Evolutionary conservation across 306 rosid genomes (phyloP).

Genomic region (Alnus glutinosa): DNA sequence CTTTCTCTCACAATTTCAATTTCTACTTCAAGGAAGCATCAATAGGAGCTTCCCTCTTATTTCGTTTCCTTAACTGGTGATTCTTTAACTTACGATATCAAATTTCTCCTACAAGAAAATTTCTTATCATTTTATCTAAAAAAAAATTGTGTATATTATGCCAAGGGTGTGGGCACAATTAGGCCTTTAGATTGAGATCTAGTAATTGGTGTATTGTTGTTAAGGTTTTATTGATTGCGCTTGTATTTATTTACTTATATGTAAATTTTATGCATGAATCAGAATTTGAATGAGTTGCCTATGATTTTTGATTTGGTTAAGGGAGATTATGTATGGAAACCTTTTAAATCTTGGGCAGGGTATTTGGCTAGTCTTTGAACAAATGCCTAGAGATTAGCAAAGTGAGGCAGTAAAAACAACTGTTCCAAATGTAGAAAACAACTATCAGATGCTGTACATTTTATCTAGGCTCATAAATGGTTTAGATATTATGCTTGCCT

Average conservation of each 20-base stretch:
- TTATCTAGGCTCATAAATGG: background rate
- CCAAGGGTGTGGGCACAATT: background rate
- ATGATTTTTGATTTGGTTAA: too few relatives aligned
- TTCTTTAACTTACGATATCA: background rate
- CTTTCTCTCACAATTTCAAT: too few relatives aligned
- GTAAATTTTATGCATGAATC: too few relatives aligned
- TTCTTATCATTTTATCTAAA: background rate
- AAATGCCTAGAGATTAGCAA: background rate
- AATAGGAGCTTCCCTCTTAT: slow-evolving; percentile 8
- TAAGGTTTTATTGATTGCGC: background rate
- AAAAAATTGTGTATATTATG: background rate
- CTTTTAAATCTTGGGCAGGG: background rate
- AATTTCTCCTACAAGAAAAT: background rate
- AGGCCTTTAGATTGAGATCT: background rate
- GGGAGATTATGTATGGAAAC: background rate
- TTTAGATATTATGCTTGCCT: background rate
- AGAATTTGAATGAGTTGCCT: too few relatives aligned
- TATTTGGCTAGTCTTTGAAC: background rate
- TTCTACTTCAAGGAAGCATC: background rate
- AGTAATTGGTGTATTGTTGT: background rate
- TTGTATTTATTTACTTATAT: too few relatives aligned
- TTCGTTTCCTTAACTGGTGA: slow-evolving; percentile 7
- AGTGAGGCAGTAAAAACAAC: background rate
- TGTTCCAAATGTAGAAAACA: background rate
- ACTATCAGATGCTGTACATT: background rate